A percentile compares a stretch with the other conserved stretches of the same genome.
Conservation (phyloP, 176 grass and related monocot genomes). For the Oryza meyeriana region DNA sequence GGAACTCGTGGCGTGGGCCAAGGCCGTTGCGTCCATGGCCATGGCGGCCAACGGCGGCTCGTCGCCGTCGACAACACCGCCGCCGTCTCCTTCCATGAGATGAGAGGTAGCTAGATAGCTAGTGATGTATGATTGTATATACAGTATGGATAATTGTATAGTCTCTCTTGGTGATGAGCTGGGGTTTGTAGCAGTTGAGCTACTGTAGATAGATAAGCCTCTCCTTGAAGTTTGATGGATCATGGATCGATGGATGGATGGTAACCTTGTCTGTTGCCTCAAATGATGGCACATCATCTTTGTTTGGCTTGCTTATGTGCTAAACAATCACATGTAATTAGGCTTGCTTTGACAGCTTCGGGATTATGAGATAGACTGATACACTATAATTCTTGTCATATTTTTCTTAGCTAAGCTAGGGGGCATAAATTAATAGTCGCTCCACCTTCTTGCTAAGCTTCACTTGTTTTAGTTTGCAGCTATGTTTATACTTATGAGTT, state of each 20-base stretch:
- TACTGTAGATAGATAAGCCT: not conserved
- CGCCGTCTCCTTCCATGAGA: not conserved
- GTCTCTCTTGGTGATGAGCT: not conserved
- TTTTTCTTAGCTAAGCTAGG: not conserved
- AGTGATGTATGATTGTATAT: too few species aligned
- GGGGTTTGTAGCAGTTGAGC: not conserved
- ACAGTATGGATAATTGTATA: too few species aligned
- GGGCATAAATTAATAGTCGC: not conserved
- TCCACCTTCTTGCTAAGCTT: not conserved
- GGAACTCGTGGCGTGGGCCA: conserved; percentile 70
- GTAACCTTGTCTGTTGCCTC: not conserved
- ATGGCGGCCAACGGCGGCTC: conserved; percentile 27
- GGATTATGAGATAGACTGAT: not conserved
- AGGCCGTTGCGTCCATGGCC: conserved; percentile 68
- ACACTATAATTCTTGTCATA: too few species aligned
- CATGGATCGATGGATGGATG: too few species aligned
- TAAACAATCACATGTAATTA: not conserved
- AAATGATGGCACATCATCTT: not conserved
- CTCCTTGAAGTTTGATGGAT: not conserved
- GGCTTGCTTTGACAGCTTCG: not conserved
- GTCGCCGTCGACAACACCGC: not conserved
- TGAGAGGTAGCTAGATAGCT: not conserved
- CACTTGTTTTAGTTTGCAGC: not conserved
- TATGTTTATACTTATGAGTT: not conserved
- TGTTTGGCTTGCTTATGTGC: conserved; percentile 1